Evolutionary conservation across 2,329 filamentous ascomycete species (phyloP).

Genomic region (Penicillium sp.): DNA sequence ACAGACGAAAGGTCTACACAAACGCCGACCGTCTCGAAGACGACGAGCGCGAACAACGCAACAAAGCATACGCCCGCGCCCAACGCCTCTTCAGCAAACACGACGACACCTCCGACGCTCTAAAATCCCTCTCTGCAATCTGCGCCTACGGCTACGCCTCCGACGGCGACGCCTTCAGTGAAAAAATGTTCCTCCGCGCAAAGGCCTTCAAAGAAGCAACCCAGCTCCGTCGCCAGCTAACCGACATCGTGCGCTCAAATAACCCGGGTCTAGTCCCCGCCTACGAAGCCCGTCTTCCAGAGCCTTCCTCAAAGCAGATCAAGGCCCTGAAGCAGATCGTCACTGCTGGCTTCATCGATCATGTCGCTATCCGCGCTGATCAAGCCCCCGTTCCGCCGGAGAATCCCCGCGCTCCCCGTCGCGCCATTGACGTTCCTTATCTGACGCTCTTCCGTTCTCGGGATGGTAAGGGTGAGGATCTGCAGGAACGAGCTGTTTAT

Average conservation of each 20-base stretch:
- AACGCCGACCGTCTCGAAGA: slow-evolving; percentile 71
- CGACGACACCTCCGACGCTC: slow-evolving; percentile 80
- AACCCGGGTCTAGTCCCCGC: slow-evolving; percentile 53
- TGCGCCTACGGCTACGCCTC: slow-evolving; percentile 79
- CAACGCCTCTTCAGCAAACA: slow-evolving; percentile 77
- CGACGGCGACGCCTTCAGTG: slow-evolving; percentile 69
- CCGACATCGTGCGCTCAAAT: slow-evolving; percentile 73
- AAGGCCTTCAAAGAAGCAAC: slow-evolving; percentile 85
- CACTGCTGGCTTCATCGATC: slow-evolving; percentile 89
- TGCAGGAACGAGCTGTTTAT: slow-evolving; percentile 69
- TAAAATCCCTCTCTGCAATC: slow-evolving; percentile 86
- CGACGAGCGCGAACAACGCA: slow-evolving; percentile 64
- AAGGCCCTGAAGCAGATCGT: slow-evolving; percentile 86
- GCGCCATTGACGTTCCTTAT: slow-evolving; percentile 92
- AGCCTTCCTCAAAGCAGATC: slow-evolving; percentile 67
- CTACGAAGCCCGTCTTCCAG: slow-evolving; percentile 53
- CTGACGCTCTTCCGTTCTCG: slow-evolving; percentile 75
- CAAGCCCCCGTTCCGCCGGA: slow-evolving; percentile 72
- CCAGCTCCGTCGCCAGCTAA: slow-evolving; percentile 80
- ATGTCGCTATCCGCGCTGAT: slow-evolving; percentile 89
- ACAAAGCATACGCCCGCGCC: slow-evolving; percentile 66
- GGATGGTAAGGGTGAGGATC: slow-evolving; percentile 43
- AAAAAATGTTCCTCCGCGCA: slow-evolving; percentile 76
- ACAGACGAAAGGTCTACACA: slow-evolving; percentile 49
- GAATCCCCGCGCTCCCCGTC: slow-evolving; percentile 66